Evolutionary conservation across 768 basidiomycete species (phyloP), one percentile per base, ranked within the genome.

Genomic region (Paxillus rubicundulus): DNA sequence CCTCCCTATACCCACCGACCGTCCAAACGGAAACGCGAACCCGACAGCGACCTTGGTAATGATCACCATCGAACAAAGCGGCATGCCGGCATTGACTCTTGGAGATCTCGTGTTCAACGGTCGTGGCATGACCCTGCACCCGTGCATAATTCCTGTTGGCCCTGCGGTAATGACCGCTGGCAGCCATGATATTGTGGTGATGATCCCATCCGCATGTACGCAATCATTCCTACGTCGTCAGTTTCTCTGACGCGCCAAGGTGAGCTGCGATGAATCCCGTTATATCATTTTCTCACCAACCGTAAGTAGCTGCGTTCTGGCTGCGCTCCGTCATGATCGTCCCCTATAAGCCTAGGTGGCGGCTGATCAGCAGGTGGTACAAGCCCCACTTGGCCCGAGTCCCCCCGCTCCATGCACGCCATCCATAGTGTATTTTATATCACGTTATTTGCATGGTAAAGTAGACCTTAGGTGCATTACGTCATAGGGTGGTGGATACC

Each of bases 1-100:
- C 82, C 86, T 7, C 86, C 85, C 0, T 86, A 86, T 72, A 83
- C 72, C n/a, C 69, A 68, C 58, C 69, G 77, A 63, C 70, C 74
- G n/a, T 50, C 70, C 4, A 85, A 85, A 59, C 80, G 84, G 44
- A 84, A 82, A 59, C 81, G 80, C 32, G 55, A 62, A 24, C 54
- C 14, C 0, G 51, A 58, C 47, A 54, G 58, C 41, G 50, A 44
- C 39, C 42, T 36, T 17, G 50, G 50, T 47, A 55, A 66, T 50
- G 57, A 61, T 27, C 52, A 57, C 37, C 42, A 55, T 9, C 56
- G 33, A 16, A 8, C 62, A 14, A 70, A 70, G 53, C 69, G 69
- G 48, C 69, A 62, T 47, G 50, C 57, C 12, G 46, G 18, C 13
- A 46, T 52, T 17, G 50, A 63, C 38, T 49, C 55, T 33, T 60